A percentile compares a stretch with the other conserved stretches of the same genome.
These are phyloP conservation scores for Lachancea cidri DNA, from an alignment of 805 yeast genomes.

Conservation along the genomic window DNA sequence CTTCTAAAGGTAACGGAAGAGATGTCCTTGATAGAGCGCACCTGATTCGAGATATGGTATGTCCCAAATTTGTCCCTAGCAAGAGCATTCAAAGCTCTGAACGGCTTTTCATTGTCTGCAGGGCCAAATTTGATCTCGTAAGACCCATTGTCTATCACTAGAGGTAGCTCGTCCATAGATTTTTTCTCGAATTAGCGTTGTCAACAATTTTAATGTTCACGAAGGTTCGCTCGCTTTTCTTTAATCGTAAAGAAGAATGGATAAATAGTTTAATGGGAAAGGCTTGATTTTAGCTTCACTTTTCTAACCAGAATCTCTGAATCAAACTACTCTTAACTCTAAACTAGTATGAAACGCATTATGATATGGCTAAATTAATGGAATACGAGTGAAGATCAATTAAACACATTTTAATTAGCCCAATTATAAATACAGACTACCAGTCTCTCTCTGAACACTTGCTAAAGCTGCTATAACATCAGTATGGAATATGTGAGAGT, in stretches of 20 bases:
- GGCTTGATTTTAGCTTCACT: no score
- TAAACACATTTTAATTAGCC: no score
- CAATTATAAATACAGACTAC: no score
- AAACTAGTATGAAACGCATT: no score
- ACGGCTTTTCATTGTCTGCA: constrained; percentile 39
- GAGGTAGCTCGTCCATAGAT: constrained; percentile 20
- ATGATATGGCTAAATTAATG: no score
- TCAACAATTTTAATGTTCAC: neutral
- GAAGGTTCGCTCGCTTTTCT: neutral
- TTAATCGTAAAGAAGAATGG: neutral
- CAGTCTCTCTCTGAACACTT: no score
- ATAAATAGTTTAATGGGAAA: no score
- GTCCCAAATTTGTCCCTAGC: constrained; percentile 71
- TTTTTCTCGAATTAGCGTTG: neutral
- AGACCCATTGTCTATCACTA: constrained; percentile 88
- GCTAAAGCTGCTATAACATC: no score
- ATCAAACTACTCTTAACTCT: no score
- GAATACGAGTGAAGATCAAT: no score
- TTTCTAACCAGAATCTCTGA: no score
- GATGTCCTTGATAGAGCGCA: constrained; percentile 59
- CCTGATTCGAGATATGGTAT: constrained; percentile 66
- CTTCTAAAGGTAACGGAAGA: constrained; percentile 70
- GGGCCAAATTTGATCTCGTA: constrained; percentile 69
- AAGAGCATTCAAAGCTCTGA: constrained; percentile 60
- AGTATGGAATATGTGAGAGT: no score